A percentile compares a stretch with the other conserved stretches of the same genome.
Conservation (phyloP, 2,329 filamentous ascomycete species). For the Arthrobotrys entomopaga region DNA sequence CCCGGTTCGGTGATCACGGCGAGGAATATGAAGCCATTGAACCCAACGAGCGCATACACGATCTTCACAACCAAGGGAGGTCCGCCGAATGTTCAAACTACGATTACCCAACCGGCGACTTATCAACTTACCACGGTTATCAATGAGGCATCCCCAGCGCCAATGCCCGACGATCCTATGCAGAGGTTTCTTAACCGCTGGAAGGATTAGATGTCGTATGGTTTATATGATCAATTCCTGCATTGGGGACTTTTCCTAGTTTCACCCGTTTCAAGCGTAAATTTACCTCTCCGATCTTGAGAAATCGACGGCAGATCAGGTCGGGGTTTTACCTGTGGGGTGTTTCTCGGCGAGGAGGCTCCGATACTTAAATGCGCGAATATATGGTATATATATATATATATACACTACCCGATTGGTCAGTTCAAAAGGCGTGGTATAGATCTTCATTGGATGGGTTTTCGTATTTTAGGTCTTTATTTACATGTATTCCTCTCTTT, state of each 20-base stretch:
- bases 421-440: not conserved
- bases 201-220: conserved; percentile 60
- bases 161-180: conserved; percentile 61
- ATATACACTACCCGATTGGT: too few species aligned
- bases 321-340: conserved; percentile 2
- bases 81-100: conserved; percentile 60
- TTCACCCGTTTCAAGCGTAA: too few species aligned
- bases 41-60: conserved; percentile 61
- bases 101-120: conserved; percentile 61
- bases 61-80: conserved; percentile 61
- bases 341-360: not conserved
- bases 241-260: too few species aligned
- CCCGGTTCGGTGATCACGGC: conserved; percentile 61
- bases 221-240: conserved; percentile 1
- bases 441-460: not conserved
- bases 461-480: conserved; percentile 1
- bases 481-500: not conserved
- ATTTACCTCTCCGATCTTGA: too few species aligned
- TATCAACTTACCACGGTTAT: conserved; percentile 60
- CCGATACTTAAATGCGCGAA: conserved; percentile 4
- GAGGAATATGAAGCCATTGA: conserved; percentile 61
- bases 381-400: not conserved
- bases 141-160: conserved; percentile 60
- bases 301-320: not conserved
- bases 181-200: conserved; percentile 61